Percentiles rank a stretch among this genome's conserved stretches.
These are phyloP conservation scores for Blepharisma undulans DNA, from an alignment of 169 alveolate genomes.

Conservation along the genomic window DNA sequence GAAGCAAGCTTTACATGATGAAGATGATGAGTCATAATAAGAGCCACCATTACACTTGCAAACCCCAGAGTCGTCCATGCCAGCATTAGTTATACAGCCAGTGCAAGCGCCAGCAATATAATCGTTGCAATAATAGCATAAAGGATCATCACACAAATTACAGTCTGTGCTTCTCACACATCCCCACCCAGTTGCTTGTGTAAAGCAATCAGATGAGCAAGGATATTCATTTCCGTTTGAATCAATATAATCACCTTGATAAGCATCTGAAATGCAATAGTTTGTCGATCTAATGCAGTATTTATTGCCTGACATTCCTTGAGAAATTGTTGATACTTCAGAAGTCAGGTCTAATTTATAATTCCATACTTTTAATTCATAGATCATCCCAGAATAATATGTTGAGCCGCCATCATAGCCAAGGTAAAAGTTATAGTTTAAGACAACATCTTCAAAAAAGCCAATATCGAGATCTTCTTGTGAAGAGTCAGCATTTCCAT, in stretches of 20 bases:
- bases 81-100: slow-evolving; percentile 13
- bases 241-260: neutral
- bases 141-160: neutral
- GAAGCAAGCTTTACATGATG: neutral
- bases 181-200: neutral
- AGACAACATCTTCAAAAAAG: neutral
- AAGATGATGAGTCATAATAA: neutral
- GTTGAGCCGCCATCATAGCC: neutral
- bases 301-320: too few species aligned
- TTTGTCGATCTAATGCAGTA: neutral
- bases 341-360: neutral
- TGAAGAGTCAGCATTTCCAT: neutral
- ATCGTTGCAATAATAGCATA: neutral
- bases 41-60: neutral
- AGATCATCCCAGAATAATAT: neutral
- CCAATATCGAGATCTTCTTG: neutral
- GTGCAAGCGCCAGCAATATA: neutral
- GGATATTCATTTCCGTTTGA: neutral
- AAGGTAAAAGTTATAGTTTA: neutral
- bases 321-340: neutral
- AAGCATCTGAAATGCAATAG: neutral
- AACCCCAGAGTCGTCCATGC: neutral
- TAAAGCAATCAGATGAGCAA: neutral
- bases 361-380: slow-evolving; percentile 11
- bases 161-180: slow-evolving; percentile 31